Percentiles rank a stretch among this genome's conserved stretches.
Evolutionary conservation across 345 rosid genomes (phyloP).

Genomic region (Euphorbia pulcherrima): DNA sequence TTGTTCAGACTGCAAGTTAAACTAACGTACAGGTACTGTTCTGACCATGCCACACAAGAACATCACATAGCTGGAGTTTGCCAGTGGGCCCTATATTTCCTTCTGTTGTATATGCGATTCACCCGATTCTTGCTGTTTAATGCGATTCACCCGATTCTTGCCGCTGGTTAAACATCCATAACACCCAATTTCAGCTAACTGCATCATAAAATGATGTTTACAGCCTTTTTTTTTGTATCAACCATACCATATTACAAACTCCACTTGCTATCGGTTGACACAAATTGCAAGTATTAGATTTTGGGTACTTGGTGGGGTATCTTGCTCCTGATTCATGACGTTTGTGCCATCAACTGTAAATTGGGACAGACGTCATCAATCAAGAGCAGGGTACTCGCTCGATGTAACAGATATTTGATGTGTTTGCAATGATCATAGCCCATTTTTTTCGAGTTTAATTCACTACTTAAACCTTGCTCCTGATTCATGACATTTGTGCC

Average conservation of each 20-base stretch:
- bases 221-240: neutral
- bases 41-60: neutral
- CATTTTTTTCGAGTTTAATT: neutral
- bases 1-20: slow-evolving; percentile 22
- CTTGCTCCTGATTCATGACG: no score
- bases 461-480: no score
- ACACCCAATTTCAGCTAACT: neutral
- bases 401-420: neutral
- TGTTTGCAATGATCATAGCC: neutral
- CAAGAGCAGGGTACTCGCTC: no score
- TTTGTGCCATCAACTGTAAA: no score
- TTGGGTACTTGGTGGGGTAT: neutral
- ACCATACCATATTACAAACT: neutral
- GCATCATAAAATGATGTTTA: neutral
- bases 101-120: slow-evolving; percentile 5
- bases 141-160: neutral
- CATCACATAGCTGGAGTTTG: slow-evolving; percentile 6
- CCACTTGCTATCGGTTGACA: neutral
- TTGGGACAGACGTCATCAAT: no score
- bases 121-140: no score
- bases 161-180: neutral
- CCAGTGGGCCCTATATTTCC: neutral
- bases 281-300: neutral
- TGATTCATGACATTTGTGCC: no score
- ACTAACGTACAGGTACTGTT: slow-evolving; percentile 49